These are phyloP conservation scores for Basidiobolus meristosporus DNA, from an alignment of 371 early-diverging fungal species.

Conservation along the genomic window DNA sequence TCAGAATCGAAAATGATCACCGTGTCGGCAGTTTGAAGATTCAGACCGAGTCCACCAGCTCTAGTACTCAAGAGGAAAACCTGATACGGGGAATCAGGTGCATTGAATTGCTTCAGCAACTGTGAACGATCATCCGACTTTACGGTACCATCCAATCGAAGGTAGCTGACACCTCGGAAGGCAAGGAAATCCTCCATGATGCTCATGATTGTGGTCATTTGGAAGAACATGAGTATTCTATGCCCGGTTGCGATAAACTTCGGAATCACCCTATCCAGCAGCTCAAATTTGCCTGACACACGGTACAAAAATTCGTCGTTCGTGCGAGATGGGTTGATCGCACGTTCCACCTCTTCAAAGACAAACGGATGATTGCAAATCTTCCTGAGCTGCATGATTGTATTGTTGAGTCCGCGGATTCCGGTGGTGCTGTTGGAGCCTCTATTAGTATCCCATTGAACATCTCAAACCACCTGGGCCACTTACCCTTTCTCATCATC, in stretches of 20 bases:
- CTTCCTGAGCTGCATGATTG: conserved; percentile 90
- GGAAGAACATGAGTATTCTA: conserved; percentile 94
- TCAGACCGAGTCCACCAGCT: conserved; percentile 98
- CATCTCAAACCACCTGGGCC: too few species aligned
- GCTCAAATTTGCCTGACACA: conserved; percentile 92
- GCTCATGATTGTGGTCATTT: conserved; percentile 97
- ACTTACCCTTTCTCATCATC: conserved; percentile 58
- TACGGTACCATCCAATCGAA: conserved; percentile 87
- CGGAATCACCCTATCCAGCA: conserved; percentile 92
- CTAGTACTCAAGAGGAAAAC: conserved; percentile 96
- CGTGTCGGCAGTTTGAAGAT: conserved; percentile 97
- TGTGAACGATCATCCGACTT: conserved; percentile 68
- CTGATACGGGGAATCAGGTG: conserved; percentile 61
- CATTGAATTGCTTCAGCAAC: conserved; percentile 71
- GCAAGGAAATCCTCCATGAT: conserved; percentile 92
- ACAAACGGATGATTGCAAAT: conserved; percentile 94
- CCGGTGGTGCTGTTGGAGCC: too few species aligned
- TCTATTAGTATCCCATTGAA: too few species aligned
- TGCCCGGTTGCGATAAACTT: conserved; percentile 80
- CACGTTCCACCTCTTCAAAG: conserved; percentile 83
- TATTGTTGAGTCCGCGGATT: conserved; percentile 74
- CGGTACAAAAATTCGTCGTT: conserved; percentile 45
- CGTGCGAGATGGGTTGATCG: conserved; percentile 37
- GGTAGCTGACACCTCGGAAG: conserved; percentile 53
- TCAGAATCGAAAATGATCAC: too few species aligned